Base-by-base conservation (phyloP, 345 rosid species). In the Eucalyptus curtisii region DNA sequence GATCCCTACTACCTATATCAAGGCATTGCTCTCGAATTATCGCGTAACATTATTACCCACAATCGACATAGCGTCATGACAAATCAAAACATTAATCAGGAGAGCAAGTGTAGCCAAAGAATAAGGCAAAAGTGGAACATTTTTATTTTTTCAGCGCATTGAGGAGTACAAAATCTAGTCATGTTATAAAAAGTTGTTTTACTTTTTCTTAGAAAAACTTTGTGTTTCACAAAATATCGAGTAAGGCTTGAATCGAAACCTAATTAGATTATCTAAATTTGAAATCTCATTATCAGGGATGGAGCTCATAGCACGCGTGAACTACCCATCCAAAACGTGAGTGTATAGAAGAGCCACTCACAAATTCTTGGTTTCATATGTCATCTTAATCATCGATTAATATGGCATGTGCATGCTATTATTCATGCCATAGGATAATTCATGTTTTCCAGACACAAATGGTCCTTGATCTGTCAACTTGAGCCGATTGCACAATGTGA, bases 381-480 rank as follows among this genome's bases (percentile, higher is more conserved):
- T 2, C 71, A 13, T 61, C 17, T 30, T 31, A 64, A 64, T 64
- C 3, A 14, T 5, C 11, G 5, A 14, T 64, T 4, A n/a, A n/a
- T n/a, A n/a, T 4, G 10, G 2, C 10, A n/a, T 64, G 33, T 2
- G 76, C 3, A n/a, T 14, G 76, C 76, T n/a, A n/a, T n/a, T 7
- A n/a, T 15, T 3, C 1, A 4, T 14, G 17, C 76, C 76, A 14
- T n/a, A 64, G 19, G 76, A 15, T 64, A 24, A 24, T 55, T 24
- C 6, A 55, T 19, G 4, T 1, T 19, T 52, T 52, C 3, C 2
- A 0, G 10, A 52, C 55, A 52, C 5, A 20, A 52, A 52, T 20
- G 25, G 5, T 52, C 2, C 57, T 19, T 20, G 10, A 0, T 52
- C 2, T 1, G 0, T 20, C 1, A 20, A 55, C 3, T 55, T 10